A percentile compares a stretch with the other conserved stretches of the same genome.
These are phyloP conservation scores for Megacollybia marginata DNA, from an alignment of 768 basidiomycete genomes.

Conservation along the genomic window DNA sequence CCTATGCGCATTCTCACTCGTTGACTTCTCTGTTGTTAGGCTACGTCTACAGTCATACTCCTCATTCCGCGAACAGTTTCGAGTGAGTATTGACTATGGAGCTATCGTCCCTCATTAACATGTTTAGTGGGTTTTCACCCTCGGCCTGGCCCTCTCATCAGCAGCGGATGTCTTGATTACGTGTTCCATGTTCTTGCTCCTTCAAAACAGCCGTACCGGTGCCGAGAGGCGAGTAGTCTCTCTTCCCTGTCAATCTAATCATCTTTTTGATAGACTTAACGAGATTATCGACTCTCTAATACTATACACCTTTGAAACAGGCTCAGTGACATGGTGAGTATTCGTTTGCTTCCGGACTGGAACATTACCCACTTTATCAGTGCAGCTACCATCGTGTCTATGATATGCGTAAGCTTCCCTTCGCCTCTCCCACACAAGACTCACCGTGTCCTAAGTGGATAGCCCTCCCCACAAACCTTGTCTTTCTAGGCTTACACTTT, in stretches of 20 bases:
- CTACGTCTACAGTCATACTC: conserved; percentile 10
- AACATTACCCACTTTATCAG: conserved; percentile 10
- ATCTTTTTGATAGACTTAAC: conserved; percentile 27
- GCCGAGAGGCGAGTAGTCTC: conserved; percentile 26
- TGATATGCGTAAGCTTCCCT: conserved; percentile 34
- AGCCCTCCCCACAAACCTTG: conserved; percentile 34
- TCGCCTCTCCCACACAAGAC: background rate
- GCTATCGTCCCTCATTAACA: background rate
- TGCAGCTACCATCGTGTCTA: conserved; percentile 34
- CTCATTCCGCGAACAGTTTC: conserved; percentile 7
- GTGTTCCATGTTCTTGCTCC: conserved; percentile 32
- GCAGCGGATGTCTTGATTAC: conserved; percentile 44
- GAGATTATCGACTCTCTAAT: conserved; percentile 38
- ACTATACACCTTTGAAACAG: conserved; percentile 46
- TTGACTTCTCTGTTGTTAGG: conserved; percentile 8
- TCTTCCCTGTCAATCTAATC: background rate
- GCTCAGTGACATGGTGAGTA: conserved; percentile 39
- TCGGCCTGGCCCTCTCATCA: conserved; percentile 43
- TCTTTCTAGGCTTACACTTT: conserved; percentile 49
- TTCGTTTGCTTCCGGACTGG: background rate
- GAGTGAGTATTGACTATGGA: conserved; percentile 9
- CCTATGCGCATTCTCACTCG: background rate
- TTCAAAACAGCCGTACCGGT: conserved; percentile 29
- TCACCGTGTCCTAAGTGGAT: conserved; percentile 31
- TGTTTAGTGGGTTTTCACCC: conserved; percentile 47